Conservation (phyloP, 805 yeast species). For the Wickerhamiella spandovensis region DNA sequence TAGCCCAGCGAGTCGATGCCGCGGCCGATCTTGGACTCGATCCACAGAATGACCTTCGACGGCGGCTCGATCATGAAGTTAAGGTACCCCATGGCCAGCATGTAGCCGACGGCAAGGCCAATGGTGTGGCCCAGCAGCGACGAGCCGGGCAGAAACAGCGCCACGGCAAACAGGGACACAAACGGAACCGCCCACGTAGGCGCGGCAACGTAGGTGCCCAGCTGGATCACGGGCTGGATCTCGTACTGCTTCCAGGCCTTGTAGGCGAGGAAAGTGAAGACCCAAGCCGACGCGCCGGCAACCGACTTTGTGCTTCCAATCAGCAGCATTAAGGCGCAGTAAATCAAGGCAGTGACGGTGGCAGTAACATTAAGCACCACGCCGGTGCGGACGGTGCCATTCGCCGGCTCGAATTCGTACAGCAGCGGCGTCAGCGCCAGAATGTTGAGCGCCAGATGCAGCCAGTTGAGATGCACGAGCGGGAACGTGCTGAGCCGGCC, state of each 20-base stretch:
- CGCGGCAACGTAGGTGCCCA: constrained; percentile 22
- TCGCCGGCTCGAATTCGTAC: constrained; percentile 49
- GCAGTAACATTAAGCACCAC: constrained; percentile 62
- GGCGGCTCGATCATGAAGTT: constrained; percentile 47
- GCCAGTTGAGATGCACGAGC: constrained; percentile 45
- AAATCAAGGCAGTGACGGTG: constrained; percentile 51
- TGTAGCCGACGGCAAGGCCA: constrained; percentile 54
- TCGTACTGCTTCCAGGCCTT: constrained; percentile 37
- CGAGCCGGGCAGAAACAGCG: constrained; percentile 33
- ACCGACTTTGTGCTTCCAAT: background rate
- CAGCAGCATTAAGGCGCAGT: constrained; percentile 24
- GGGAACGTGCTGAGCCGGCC: constrained; percentile 58
- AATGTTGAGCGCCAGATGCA: constrained; percentile 51
- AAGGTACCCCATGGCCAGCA: constrained; percentile 40
- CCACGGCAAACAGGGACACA: constrained; percentile 34
- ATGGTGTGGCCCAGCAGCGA: constrained; percentile 64
- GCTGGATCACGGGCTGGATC: constrained; percentile 21
- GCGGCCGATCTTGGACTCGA: constrained; percentile 41
- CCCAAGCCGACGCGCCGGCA: constrained; percentile 62
- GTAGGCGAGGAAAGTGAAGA: constrained; percentile 52
- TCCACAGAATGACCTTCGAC: constrained; percentile 40
- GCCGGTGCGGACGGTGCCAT: constrained; percentile 82
- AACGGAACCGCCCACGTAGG: constrained; percentile 55
- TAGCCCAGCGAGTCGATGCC: constrained; percentile 42
- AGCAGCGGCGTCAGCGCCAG: constrained; percentile 46